Conservation (phyloP, 768 basidiomycete species). For the Lanmaoa rubissima region DNA sequence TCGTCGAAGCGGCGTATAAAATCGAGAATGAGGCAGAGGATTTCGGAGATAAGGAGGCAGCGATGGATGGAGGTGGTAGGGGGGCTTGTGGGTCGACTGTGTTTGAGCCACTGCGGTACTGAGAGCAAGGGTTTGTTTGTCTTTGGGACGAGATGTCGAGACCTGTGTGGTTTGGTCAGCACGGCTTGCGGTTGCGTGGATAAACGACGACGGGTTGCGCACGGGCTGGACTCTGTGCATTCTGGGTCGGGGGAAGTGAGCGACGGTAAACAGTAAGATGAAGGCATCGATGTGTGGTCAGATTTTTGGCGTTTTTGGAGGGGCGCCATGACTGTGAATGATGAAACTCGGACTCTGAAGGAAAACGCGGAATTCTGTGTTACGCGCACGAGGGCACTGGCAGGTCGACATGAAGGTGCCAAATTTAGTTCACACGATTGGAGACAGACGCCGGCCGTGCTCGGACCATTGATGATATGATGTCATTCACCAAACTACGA, state of each 20-base stretch:
- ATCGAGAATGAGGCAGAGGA: constrained; percentile 22
- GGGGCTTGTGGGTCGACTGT: neutral
- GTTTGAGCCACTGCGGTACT: neutral
- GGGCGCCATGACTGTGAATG: neutral
- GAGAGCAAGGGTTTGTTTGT: neutral
- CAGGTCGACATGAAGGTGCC: no score
- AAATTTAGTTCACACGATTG: neutral
- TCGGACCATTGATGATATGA: neutral
- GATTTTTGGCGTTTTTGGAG: neutral
- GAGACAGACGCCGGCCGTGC: neutral
- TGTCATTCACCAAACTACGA: neutral
- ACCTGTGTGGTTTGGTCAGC: constrained; percentile 9
- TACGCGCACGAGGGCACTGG: neutral
- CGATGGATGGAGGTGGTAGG: constrained; percentile 16
- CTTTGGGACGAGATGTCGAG: neutral
- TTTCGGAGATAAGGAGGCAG: constrained; percentile 21
- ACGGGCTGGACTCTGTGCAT: constrained; percentile 1
- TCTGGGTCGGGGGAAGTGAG: neutral
- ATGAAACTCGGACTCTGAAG: neutral
- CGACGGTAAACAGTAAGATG: neutral
- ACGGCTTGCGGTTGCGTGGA: neutral
- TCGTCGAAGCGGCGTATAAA: constrained; percentile 23
- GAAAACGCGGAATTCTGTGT: neutral
- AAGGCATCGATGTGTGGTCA: neutral
- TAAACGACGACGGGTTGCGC: neutral